A percentile compares a stretch with the other conserved stretches of the same genome.
phyloP scores from a whole-genome alignment of 2,329 filamentous ascomycete species.

The Coleophoma crateriformis region DNA sequence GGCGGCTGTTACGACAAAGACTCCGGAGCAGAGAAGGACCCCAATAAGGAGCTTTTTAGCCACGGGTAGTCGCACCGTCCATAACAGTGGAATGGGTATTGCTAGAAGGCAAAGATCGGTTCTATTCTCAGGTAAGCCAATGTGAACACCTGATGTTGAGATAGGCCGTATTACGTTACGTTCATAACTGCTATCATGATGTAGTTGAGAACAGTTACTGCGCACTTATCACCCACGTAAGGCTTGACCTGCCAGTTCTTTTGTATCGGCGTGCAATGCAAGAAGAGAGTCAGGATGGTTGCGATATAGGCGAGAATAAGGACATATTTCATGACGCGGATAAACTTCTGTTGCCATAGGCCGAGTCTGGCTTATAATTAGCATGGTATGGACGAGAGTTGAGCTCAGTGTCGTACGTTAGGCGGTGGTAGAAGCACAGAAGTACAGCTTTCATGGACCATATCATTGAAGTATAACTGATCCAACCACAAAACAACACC shows the following conservation, averaged over 20 bases:
- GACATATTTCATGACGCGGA: slow-evolving; percentile 13
- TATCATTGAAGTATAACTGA: slow-evolving; percentile 34
- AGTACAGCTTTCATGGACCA: slow-evolving; percentile 37
- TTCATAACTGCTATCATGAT: slow-evolving; percentile 31
- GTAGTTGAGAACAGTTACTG: slow-evolving; percentile 31
- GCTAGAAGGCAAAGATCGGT: slow-evolving; percentile 33
- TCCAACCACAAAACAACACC: slow-evolving; percentile 31
- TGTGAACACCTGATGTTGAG: neutral
- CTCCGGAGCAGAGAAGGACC: slow-evolving; percentile 33
- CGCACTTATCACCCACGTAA: slow-evolving; percentile 23
- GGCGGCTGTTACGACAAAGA: slow-evolving; percentile 38
- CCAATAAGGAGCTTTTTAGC: slow-evolving; percentile 32
- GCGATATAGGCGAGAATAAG: neutral
- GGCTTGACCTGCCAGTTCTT: neutral
- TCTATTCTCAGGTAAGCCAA: neutral
- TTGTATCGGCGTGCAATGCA: neutral
- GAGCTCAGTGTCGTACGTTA: slow-evolving; percentile 29
- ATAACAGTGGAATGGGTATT: slow-evolving; percentile 35
- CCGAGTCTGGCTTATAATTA: slow-evolving; percentile 23
- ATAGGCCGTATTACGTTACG: neutral
- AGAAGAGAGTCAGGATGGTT: neutral
- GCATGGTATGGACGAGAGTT: neutral
- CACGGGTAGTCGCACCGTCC: slow-evolving; percentile 22
- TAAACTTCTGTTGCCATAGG: slow-evolving; percentile 30
- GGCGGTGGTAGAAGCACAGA: slow-evolving; percentile 35